Evolutionary conservation across 805 yeast genomes (phyloP).

Genomic region (Nematodospora valgi): DNA sequence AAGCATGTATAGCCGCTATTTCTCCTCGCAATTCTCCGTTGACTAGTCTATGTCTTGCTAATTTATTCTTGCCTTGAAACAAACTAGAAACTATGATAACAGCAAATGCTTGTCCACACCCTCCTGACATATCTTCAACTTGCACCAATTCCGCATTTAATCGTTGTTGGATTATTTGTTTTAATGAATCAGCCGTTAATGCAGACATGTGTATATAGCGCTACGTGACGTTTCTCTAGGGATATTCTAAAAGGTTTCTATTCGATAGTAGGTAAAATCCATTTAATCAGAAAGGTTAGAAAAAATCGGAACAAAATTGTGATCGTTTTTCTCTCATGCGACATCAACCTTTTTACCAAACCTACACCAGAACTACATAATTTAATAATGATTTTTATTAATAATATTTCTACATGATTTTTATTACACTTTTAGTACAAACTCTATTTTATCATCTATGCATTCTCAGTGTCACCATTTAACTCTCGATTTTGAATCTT

Average conservation of each 20-base stretch:
- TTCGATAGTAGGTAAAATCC: too few relatives aligned
- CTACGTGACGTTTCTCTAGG: neutral
- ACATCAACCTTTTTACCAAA: too few relatives aligned
- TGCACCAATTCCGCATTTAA: constrained; percentile 64
- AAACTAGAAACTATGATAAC: constrained; percentile 73
- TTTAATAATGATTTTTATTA: too few relatives aligned
- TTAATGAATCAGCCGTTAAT: constrained; percentile 40
- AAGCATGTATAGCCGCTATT: constrained; percentile 86
- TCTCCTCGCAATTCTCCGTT: constrained; percentile 79
- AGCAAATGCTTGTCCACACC: constrained; percentile 98
- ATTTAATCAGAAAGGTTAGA: too few relatives aligned
- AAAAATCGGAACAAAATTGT: too few relatives aligned
- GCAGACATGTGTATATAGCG: neutral
- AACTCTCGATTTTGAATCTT: constrained; percentile 21
- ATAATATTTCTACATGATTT: too few relatives aligned
- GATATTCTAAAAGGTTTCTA: too few relatives aligned
- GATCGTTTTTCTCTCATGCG: too few relatives aligned
- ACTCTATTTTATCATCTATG: neutral
- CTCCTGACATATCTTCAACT: constrained; percentile 80
- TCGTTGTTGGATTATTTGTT: constrained; percentile 48
- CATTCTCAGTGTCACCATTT: constrained; percentile 26
- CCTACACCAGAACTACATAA: too few relatives aligned
- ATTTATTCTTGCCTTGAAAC: constrained; percentile 78
- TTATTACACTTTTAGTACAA: too few relatives aligned
- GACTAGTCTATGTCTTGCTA: constrained; percentile 83